A percentile compares a stretch with the other conserved stretches of the same genome.
Conservation (phyloP, 192 early-diverging fungal species). For the Coemansia sp. region DNA sequence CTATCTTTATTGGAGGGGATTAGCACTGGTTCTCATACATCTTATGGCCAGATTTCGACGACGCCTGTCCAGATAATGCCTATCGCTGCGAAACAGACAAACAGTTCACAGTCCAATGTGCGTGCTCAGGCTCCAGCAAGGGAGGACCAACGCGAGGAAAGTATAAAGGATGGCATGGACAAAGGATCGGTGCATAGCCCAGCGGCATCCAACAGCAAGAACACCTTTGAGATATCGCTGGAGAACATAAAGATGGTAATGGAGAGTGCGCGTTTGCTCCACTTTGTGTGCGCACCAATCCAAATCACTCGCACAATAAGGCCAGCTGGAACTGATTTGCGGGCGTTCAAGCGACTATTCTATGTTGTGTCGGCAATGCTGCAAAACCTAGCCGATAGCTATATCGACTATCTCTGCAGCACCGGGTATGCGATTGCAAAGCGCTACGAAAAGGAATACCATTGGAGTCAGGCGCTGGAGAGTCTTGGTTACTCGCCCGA, state of each 20-base stretch:
- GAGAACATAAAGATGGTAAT: slow-evolving; percentile 47
- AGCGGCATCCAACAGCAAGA: not conserved
- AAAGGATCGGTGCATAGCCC: not conserved
- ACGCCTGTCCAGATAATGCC: not conserved
- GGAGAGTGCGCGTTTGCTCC: slow-evolving; percentile 49
- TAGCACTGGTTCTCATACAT: slow-evolving; percentile 1
- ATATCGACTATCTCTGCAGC: slow-evolving; percentile 54
- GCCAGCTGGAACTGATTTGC: slow-evolving; percentile 30
- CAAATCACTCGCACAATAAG: slow-evolving; percentile 37
- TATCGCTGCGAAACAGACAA: not conserved
- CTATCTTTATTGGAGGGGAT: slow-evolving; percentile 7
- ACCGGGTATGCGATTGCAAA: slow-evolving; percentile 43
- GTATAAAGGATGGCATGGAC: not conserved
- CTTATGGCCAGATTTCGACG: not conserved
- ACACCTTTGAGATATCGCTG: slow-evolving; percentile 26
- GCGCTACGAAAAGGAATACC: slow-evolving; percentile 31
- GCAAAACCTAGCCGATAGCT: slow-evolving; percentile 52
- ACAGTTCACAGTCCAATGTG: slow-evolving; percentile 3
- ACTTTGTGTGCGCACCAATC: slow-evolving; percentile 53
- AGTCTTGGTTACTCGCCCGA: slow-evolving; percentile 35
- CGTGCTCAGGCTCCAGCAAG: slow-evolving; percentile 30
- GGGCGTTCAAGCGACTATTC: slow-evolving; percentile 38
- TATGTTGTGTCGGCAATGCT: slow-evolving; percentile 47
- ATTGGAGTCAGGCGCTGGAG: slow-evolving; percentile 40
- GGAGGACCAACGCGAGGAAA: slow-evolving; percentile 12